Evolutionary conservation across 768 basidiomycete species (phyloP), one percentile per base, ranked within the genome.

Genomic region (Myochromella boudieri): DNA sequence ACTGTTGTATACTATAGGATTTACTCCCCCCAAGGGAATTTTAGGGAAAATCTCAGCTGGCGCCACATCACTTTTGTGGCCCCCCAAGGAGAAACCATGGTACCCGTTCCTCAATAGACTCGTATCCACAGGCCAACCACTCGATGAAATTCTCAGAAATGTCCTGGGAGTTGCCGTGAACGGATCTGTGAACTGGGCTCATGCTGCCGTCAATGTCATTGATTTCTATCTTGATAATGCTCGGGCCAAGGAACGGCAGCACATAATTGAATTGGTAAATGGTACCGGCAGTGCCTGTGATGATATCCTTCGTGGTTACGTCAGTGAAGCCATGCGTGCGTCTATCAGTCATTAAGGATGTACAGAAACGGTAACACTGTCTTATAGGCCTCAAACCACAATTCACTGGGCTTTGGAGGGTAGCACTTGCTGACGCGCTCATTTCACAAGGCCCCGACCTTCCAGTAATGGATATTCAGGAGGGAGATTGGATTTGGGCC

Each of bases 221-320:
- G 72, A 81, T 52, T 80, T 81, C 62, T 81, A 78, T 60, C 59
- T 82, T 20, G 70, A 72, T 31, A 71, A 72, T 29, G 59, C 56
- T 17, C 68, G 65, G 12, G 65, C 63, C 6, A 59, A 59, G 37
- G 74, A 80, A 49, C 60, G 66, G 9, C 63, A 57, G 0, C 67
- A 71, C 15, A 71, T 80, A 24, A 32, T 69, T 20, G 50, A 62
- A 36, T 62, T 78, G 0, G 60, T 67, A 4, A 53, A 64, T 22
- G 58, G 59, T 26, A 59, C 58, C 5, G 69, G 71, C 48, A 37
- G 54, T 3, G 51, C 62, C 24, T 68, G 69, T 42, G 58, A 55
- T 5, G 64, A 70, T 28, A 46, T 71, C 18, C 56, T 81, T 6
- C 63, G 59, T 7, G 79, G 78, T 15, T 82, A 81, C 53, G 71